Base-by-base conservation (phyloP, 1,284 basidiomycete species). In the Uromyces viciae-fabae region DNA sequence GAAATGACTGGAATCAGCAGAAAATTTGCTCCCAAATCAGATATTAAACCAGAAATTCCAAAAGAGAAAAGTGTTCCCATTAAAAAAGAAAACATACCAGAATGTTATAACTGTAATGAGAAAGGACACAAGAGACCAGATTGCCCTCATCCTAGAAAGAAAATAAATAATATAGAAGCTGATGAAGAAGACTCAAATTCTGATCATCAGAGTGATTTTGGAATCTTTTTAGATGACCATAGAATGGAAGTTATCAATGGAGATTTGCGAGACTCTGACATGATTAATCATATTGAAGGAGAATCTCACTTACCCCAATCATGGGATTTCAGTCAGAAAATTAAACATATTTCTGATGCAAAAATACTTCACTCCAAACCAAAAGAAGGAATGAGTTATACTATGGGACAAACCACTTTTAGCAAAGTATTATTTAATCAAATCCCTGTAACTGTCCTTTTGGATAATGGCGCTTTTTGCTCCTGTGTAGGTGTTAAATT, bases 401-500 rank as follows among this genome's bases (percentile, higher is more conserved):
- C 56, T 4, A 28, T 19, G 4, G 56, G 54, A 8, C 22, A 22
- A 28, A 56, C 54, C 19, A 8, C 22, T 22, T 56, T n/a, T 22
- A 56, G 22, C 7, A 8, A 8, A n/a, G 54, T 60, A 25, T 28
- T 60, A 4, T 60, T 28, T 31, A 4, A 60, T 31, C 28, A 33
- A 60, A 60, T 31, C 11, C 28, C 28, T 31, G 56, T 60, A 9
- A 64, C 36, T 38, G 33, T 22, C 31, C 33, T 64, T 8, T 28
- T 64, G 17, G 60, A 64, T n/a, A 64, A 38, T 25, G 60, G 60
- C 36, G 60, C 60, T 19, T 64, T 64, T 19, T 64, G 60, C n/a
- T 64, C 60, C 5, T 64, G 60, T 19, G 36, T 33, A 14, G 36
- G 56, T 19, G 36, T 7, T 56, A 56, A 8, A 8, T 56, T 56